These are phyloP conservation scores for Fusarium lyarnte DNA, from an alignment of 2,329 filamentous ascomycete genomes.

Conservation along the genomic window DNA sequence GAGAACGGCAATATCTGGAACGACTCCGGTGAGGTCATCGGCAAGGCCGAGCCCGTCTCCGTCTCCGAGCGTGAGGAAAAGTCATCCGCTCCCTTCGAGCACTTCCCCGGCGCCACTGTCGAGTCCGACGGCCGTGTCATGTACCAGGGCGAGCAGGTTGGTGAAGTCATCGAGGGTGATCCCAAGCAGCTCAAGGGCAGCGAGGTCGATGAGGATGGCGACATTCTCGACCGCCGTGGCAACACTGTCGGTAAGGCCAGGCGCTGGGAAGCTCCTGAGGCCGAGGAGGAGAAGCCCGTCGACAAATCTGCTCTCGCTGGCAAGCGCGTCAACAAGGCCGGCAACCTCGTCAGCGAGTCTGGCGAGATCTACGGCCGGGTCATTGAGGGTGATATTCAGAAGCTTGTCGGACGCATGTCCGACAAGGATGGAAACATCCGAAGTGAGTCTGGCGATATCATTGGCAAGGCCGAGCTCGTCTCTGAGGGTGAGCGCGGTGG, in stretches of 20 bases:
- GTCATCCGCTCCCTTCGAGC: constrained; percentile 64
- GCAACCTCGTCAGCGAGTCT: constrained; percentile 65
- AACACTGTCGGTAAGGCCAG: constrained; percentile 75
- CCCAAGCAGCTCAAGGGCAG: constrained; percentile 71
- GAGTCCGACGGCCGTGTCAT: constrained; percentile 63
- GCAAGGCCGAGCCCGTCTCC: constrained; percentile 69
- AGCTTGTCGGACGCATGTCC: constrained; percentile 73
- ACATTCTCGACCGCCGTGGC: constrained; percentile 73
- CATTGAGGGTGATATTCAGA: constrained; percentile 71
- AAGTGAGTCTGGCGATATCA: constrained; percentile 76
- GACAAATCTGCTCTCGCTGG: constrained; percentile 72
- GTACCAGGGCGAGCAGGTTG: constrained; percentile 64
- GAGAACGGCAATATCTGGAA: constrained; percentile 77
- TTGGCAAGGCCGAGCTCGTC: constrained; percentile 74
- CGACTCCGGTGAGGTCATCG: constrained; percentile 74
- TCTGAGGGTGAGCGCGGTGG: constrained; percentile 72
- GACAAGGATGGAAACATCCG: constrained; percentile 77
- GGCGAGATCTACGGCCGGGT: constrained; percentile 71
- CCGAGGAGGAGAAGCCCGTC: constrained; percentile 62
- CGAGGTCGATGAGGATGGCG: constrained; percentile 73
- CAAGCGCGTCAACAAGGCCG: constrained; percentile 77
- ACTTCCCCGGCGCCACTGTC: constrained; percentile 64
- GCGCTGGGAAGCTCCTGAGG: constrained; percentile 67
- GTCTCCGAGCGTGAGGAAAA: constrained; percentile 61
- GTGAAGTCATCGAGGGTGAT: constrained; percentile 72